A percentile compares a stretch with the other conserved stretches of the same genome.
These are phyloP conservation scores for Penicillium pulvis DNA, from an alignment of 495 filamentous ascomycete species.

Conservation along the genomic window DNA sequence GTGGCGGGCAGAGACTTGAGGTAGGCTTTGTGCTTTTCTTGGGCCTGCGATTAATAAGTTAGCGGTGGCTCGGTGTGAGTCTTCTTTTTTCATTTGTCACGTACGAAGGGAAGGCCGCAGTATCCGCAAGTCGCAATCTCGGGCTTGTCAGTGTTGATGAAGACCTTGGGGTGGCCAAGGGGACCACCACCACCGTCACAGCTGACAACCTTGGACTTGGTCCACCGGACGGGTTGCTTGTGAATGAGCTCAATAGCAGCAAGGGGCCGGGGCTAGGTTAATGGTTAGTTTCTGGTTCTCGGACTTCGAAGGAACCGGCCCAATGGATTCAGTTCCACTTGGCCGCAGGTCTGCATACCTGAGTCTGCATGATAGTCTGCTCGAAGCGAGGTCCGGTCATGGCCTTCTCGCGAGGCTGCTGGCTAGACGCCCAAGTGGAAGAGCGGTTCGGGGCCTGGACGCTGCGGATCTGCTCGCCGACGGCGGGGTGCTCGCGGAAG, in stretches of 20 bases:
- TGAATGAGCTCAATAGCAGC: conserved; percentile 96
- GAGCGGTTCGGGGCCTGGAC: conserved; percentile 87
- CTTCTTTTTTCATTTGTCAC: conserved; percentile 34
- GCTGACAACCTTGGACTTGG: conserved; percentile 72
- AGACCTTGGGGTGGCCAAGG: conserved; percentile 87
- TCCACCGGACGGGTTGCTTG: conserved; percentile 92
- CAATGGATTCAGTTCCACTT: conserved; percentile 3
- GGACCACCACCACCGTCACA: conserved; percentile 96
- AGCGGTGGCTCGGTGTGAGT: conserved; percentile 2
- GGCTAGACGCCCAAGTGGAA: conserved; percentile 77
- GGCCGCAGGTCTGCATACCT: conserved; percentile 60
- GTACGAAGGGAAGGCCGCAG: conserved; percentile 92
- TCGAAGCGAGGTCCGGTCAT: conserved; percentile 96
- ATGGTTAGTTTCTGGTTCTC: background rate
- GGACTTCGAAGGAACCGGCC: background rate
- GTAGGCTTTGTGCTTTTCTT: conserved; percentile 80
- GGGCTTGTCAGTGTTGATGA: conserved; percentile 97
- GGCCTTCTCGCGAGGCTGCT: conserved; percentile 74
- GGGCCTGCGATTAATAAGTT: conserved; percentile 56
- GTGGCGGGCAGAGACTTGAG: conserved; percentile 78
- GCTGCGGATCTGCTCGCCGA: conserved; percentile 59
- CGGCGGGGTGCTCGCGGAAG: conserved; percentile 60
- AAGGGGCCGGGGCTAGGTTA: conserved; percentile 72
- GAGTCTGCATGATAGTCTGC: conserved; percentile 87
- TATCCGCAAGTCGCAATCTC: conserved; percentile 88